Base-by-base conservation (phyloP, 108 stramenopile species). In the Nitzschia inconspicua region DNA sequence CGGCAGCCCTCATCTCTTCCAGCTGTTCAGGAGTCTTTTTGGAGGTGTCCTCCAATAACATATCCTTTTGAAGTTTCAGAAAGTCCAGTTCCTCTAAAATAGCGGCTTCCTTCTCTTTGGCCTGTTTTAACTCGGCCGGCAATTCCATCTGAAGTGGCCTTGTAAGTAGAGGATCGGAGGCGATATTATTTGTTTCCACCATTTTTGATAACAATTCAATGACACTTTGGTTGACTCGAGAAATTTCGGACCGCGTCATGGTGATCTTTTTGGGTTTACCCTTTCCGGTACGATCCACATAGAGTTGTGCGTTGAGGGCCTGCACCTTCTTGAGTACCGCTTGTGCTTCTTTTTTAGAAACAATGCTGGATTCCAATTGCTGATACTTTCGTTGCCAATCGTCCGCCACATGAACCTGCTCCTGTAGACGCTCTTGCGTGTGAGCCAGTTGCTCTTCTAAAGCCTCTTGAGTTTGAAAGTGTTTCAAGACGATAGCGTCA, bases 31-130 rank as follows among this genome's bases (percentile, higher is more conserved):
- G 26, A 13, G 57, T 30, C 30, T 57, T 57, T 28, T 53, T 26
- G 10, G 67, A 26, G 30, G 30, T 68, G 28, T 68, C 67, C 43
- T 68, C 58, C 29, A 41, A 2, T 18, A 68, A 28, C 14, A 68
- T 18, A 35, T 68, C 30, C 36, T 52, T 26, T 60, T 68, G 67
- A 2, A 68, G 29, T n/a, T 28, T 41, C 28, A 68, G 39, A 23
- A 44, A 27, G 4, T 60, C 30, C 2, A 60, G 36, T 26, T 58
- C 29, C 29, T 51, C 50, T 9, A 20, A 19, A 18, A 58, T 41
- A 7, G 20, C 25, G 9, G 11, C 46, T 22, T 57, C 35, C 8
- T 40, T 11, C n/a, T 14, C 24, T 9, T 39, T 44, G 2, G 66
- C 66, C 3, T 14, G 19, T 2, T 6, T 14, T 19, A 23, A 14